Conservation (phyloP, 768 basidiomycete genomes). For the Rhizopogon sp. region DNA sequence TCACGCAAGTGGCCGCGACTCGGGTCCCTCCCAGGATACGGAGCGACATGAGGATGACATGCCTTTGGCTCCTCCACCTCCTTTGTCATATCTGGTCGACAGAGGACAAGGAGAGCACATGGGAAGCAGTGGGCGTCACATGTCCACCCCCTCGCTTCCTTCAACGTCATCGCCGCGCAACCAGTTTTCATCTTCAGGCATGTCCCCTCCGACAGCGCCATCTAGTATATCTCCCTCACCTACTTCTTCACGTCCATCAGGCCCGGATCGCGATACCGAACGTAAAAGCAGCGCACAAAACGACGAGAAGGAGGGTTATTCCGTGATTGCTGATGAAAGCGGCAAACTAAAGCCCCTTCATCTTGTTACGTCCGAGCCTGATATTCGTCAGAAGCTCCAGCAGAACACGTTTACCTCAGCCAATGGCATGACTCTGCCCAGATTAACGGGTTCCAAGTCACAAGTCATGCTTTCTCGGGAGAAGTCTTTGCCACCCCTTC, state of each 20-base stretch:
- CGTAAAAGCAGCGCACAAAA: conserved; percentile 36
- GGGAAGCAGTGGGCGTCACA: conserved; percentile 45
- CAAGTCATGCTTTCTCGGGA: conserved; percentile 42
- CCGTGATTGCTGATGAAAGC: conserved; percentile 24
- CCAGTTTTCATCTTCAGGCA: conserved; percentile 47
- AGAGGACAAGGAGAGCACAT: conserved; percentile 51
- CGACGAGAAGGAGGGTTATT: conserved; percentile 40
- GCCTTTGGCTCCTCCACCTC: conserved; percentile 87
- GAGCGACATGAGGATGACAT: conserved; percentile 54
- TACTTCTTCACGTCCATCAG: conserved; percentile 63
- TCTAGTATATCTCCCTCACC: conserved; percentile 75
- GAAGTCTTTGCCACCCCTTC: conserved; percentile 77
- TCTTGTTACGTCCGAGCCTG: conserved; percentile 56
- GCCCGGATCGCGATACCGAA: conserved; percentile 47
- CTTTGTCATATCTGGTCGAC: conserved; percentile 79
- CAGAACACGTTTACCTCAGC: conserved; percentile 31
- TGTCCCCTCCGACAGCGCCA: conserved; percentile 72
- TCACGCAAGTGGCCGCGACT: conserved; percentile 21
- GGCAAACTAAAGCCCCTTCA: conserved; percentile 42
- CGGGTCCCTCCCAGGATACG: conserved; percentile 32
- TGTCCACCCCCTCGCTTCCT: conserved; percentile 66
- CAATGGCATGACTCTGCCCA: conserved; percentile 25
- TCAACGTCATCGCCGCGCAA: conserved; percentile 54
- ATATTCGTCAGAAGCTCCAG: conserved; percentile 47
- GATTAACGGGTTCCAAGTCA: conserved; percentile 8